Evolutionary conservation across 331 rosid species (phyloP), one percentile per base, ranked within the genome.

Genomic region (Malus hybrid): DNA sequence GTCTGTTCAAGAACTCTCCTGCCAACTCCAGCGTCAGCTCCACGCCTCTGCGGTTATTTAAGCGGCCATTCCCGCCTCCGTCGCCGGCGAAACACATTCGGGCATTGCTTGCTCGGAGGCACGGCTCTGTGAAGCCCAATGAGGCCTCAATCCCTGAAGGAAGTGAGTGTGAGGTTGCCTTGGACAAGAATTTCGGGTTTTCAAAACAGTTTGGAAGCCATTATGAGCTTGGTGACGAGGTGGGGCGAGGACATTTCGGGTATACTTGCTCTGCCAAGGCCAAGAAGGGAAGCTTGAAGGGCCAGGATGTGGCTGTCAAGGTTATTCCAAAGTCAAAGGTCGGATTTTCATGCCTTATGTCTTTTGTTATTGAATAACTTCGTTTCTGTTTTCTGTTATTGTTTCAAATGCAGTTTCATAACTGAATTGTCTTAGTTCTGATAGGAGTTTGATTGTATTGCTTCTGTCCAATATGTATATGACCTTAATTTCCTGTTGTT

Each of bases 231-330:
- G 91, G 85, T 3, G 88, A 91, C 11, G 98, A 93, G 74, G 91
- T 93, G 73, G 98, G 98, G 18, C 96, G 96, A 9, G 98, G 98
- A 18, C 98, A 91, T 85, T 93, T 93, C 29, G 98, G 98, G 10
- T 93, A 91, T 80, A 93, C 98, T 81, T 91, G 93, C 82, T 88
- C 84, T 6, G 98, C 97, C 19, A 91, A 79, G 68, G 92, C 88
- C 3, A 93, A 67, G 70, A 93, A 86, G 58, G 97, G 98, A 18
- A 77, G 81, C 80, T 82, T 91, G 77, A 93, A 93, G 72, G 96
- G 97, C 22, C 89, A 61, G 32, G 91, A 89, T 77, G 98, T 89
- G 74, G 98, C 98, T 74, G 97, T 93, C 79, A 93, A 93, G 82
- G 87, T 93, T 76, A 89, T 93, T 74, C 96, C 98, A 20, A 93